phyloP scores from a whole-genome alignment of 441 rosid genomes.

The Mallotus repandus region DNA sequence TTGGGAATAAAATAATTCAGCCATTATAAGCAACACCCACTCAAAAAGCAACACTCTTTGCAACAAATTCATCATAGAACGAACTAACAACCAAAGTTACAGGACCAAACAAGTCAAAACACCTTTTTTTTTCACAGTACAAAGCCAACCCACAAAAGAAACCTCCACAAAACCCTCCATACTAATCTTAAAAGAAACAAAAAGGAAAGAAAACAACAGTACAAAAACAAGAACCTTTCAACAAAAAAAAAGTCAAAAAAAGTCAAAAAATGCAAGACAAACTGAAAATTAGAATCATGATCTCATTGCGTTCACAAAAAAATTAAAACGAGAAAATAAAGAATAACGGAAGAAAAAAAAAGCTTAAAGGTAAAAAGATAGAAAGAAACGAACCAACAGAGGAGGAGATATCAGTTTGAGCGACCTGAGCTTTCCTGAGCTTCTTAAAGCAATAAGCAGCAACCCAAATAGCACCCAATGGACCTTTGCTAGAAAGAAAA shows the following conservation, averaged over 20 bases:
- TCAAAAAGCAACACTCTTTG: neutral
- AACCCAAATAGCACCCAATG: slow-evolving; percentile 69
- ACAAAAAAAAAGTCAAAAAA: neutral
- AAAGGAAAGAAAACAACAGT: neutral
- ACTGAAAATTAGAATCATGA: neutral
- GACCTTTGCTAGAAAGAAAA: slow-evolving; percentile 58
- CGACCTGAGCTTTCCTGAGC: slow-evolving; percentile 84
- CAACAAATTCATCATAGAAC: slow-evolving; percentile 22
- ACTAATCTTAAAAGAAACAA: neutral
- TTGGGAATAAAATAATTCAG: slow-evolving; percentile 12
- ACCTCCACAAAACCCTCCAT: neutral
- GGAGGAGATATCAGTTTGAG: slow-evolving; percentile 58
- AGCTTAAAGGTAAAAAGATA: neutral
- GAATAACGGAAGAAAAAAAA: neutral
- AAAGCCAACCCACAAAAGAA: neutral
- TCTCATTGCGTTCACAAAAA: neutral
- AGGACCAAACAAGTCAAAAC: slow-evolving; percentile 2
- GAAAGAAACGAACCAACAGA: slow-evolving; percentile 67
- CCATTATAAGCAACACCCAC: slow-evolving; percentile 16
- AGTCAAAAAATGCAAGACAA: too few relatives aligned
- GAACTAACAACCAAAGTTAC: slow-evolving; percentile 6
- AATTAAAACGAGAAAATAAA: neutral
- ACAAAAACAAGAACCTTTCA: neutral
- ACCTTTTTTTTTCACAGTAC: too few relatives aligned
- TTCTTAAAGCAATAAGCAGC: slow-evolving; percentile 81